Percentiles rank a stretch among this genome's conserved stretches.
Evolutionary conservation across 2,329 filamentous ascomycete genomes (phyloP).

Genomic region (Endoconidiophora polonica): DNA sequence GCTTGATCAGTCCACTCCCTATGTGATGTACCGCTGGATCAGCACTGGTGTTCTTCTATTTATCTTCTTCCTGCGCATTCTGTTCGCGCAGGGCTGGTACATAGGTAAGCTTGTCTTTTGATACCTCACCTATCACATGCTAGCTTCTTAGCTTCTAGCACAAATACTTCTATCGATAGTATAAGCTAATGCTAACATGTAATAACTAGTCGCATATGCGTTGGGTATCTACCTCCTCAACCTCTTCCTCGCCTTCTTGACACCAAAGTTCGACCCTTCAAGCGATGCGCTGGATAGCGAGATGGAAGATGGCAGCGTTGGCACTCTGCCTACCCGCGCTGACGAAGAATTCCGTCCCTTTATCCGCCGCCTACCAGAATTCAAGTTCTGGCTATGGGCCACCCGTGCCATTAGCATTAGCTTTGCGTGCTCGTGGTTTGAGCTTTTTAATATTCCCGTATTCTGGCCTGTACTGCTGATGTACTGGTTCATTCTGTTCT

Average conservation of each 20-base stretch:
- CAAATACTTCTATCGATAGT: background rate
- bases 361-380: conserved; percentile 87
- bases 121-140: too few species aligned
- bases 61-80: conserved; percentile 75
- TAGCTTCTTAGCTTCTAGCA: background rate
- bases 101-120: conserved; percentile 48
- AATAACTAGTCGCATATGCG: conserved; percentile 70
- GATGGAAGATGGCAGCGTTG: conserved; percentile 80
- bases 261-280: conserved; percentile 96
- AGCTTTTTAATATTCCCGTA: conserved; percentile 88
- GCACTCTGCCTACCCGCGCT: conserved; percentile 76
- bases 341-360: conserved; percentile 98
- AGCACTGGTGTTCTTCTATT: conserved; percentile 61
- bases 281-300: conserved; percentile 82
- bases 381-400: conserved; percentile 98
- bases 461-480: conserved; percentile 98
- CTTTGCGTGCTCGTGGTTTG: conserved; percentile 82
- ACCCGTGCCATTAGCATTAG: conserved; percentile 71
- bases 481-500: conserved; percentile 96
- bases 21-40: conserved; percentile 75
- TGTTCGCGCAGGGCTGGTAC: conserved; percentile 94
- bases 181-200: background rate
- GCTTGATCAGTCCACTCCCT: conserved; percentile 85
- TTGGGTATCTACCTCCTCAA: conserved; percentile 98
- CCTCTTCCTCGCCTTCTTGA: conserved; percentile 94